Evolutionary conservation across 2,329 filamentous ascomycete species (phyloP), one percentile per base, ranked within the genome.

Genomic region (Pestalotiopsis sp.): DNA sequence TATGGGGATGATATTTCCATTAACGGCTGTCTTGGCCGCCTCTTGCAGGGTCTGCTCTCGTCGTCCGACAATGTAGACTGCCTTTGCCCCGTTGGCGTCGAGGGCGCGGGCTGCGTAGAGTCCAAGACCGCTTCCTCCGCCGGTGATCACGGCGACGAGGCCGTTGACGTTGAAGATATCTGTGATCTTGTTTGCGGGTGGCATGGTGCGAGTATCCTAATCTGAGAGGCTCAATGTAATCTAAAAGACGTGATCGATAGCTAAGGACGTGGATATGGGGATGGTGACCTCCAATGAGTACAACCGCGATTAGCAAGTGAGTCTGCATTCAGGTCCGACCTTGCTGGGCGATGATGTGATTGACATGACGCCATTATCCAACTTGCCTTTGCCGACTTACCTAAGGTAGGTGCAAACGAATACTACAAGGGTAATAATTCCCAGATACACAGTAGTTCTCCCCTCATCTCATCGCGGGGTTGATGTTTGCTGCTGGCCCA

Each of bases 21-120:
- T 67, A 6, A 49, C 65, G 4, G 31, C 65, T 11, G 65, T 67
- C 17, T 38, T 57, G 65, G 56, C 65, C 5, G 65, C 65, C 5
- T 67, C 65, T 23, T 67, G 12, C n/a, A 67, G 56, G 6, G 52
- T 23, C 13, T 61, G 7, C 25, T 67, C 52, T 4, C 65, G 23
- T n/a, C 65, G 65, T 17, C 65, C 65, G 27, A 67, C 65, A 14
- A 67, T 67, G 14, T 67, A 67, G n/a, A 67, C 65, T n/a, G 65
- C 65, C 39, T 66, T 67, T 41, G 65, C 65, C 11, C 65, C 65
- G 20, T 67, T 67, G 36, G 65, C 65, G 27, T 67, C 65, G 27
- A 67, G 56, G n/a, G 65, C 65, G 6, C 65, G 52, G 4, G 65
- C 65, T n/a, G 65, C 65, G 65, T 61, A 67, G 27, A 67, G 65